phyloP scores from a whole-genome alignment of 176 grass and related monocot genomes.

The Carex kokanica region DNA sequence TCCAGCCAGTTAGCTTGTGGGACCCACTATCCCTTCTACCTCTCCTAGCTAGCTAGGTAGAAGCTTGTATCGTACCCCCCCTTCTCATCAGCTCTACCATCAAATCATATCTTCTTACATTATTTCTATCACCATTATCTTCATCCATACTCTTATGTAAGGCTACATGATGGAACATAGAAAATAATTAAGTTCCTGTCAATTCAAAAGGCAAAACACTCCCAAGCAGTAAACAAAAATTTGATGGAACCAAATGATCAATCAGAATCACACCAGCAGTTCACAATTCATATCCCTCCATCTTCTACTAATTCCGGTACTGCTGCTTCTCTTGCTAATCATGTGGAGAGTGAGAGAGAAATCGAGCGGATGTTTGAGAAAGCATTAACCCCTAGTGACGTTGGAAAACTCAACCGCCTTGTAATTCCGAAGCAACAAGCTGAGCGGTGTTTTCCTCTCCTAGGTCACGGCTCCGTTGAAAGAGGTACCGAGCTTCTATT shows the following conservation, averaged over 20 bases:
- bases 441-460: conserved; percentile 55
- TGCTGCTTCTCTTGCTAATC: background rate
- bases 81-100: background rate
- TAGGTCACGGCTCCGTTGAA: conserved; percentile 12
- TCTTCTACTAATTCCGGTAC: background rate
- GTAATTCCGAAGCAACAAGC: conserved; percentile 82
- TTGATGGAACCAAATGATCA: conserved; percentile 13
- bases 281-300: conserved; percentile 16
- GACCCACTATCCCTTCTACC: conserved; percentile 3
- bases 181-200: conserved; percentile 4
- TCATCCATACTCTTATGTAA: conserved; percentile 2
- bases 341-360: conserved; percentile 9
- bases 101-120: conserved; percentile 20
- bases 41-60: conserved; percentile 19
- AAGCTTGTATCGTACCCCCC: background rate
- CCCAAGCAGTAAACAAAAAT: conserved; percentile 3
- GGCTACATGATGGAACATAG: conserved; percentile 12
- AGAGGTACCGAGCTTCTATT: conserved; percentile 46
- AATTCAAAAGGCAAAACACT: background rate
- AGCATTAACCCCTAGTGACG: conserved; percentile 76
- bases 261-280: conserved; percentile 1
- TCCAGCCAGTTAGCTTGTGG: conserved; percentile 19
- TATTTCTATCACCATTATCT: conserved; percentile 22
- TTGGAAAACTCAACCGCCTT: conserved; percentile 86
- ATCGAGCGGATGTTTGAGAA: conserved; percentile 71